These are phyloP conservation scores for Hibiscus syriacus DNA, from an alignment of 345 rosid genomes.

Conservation along the genomic window DNA sequence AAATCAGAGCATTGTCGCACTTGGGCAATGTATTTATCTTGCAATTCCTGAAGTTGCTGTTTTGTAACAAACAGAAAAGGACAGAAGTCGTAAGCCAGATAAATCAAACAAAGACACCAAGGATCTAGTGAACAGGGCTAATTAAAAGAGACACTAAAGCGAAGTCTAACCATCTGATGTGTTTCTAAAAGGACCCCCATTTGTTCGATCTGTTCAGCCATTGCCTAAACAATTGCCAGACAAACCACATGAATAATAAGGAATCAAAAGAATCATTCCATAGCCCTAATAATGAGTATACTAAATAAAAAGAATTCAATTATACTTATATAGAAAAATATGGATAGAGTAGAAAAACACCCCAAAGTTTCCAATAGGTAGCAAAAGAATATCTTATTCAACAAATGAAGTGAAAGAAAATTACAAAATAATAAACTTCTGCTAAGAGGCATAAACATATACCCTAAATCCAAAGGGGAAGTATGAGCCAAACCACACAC, in stretches of 20 bases:
- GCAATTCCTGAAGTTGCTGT: conserved; percentile 85
- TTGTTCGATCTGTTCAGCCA: conserved; percentile 93
- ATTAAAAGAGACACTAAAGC: neutral
- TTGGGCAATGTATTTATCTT: conserved; percentile 55
- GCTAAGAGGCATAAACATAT: neutral
- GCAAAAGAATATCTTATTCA: neutral
- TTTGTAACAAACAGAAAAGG: conserved; percentile 9
- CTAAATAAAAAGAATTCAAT: neutral
- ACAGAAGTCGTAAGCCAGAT: neutral
- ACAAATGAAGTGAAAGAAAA: neutral
- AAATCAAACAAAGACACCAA: neutral
- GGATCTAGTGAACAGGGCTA: neutral
- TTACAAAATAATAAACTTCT: neutral
- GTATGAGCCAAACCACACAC: conserved; percentile 25
- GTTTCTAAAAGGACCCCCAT: conserved; percentile 57
- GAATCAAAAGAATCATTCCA: neutral
- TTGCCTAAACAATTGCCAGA: conserved; percentile 40
- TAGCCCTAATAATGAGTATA: neutral
- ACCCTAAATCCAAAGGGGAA: neutral
- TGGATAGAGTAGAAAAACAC: neutral
- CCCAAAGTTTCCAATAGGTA: neutral
- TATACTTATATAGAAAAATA: neutral
- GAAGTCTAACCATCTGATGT: conserved; percentile 65
- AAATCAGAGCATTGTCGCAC: conserved; percentile 65
- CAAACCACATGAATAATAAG: conserved; percentile 2